Conservation (phyloP, 2,329 filamentous ascomycete species). For the Sarocladium brachiariae region DNA sequence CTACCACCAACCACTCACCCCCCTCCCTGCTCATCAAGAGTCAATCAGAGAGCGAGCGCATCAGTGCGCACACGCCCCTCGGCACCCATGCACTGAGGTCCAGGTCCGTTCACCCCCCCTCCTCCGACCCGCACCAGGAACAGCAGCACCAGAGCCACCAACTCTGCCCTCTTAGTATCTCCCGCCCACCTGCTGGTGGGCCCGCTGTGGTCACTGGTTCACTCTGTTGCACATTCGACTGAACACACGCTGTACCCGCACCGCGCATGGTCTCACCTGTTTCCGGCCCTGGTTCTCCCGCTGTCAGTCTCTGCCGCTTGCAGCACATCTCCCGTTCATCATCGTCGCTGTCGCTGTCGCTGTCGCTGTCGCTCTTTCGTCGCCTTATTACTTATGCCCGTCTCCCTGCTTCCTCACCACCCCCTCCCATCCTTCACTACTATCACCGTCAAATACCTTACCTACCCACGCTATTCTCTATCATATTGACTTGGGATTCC, state of each 20-base stretch:
- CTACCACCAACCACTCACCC: not conserved
- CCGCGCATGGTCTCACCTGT: conserved; percentile 8
- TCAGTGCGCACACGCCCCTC: conserved; percentile 9
- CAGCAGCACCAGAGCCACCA: no score
- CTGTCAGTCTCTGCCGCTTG: conserved; percentile 9
- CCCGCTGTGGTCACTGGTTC: conserved; percentile 8
- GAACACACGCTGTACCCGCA: conserved; percentile 1
- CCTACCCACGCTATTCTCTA: not conserved
- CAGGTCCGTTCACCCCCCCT: no score
- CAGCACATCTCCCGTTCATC: conserved; percentile 6
- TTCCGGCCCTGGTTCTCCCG: conserved; percentile 6
- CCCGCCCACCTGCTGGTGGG: not conserved
- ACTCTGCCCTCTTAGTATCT: not conserved
- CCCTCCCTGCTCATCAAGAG: not conserved
- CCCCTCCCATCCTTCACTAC: not conserved
- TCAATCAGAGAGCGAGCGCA: conserved; percentile 1
- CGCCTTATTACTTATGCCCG: conserved; percentile 10
- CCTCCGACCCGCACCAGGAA: no score
- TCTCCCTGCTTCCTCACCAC: conserved; percentile 1
- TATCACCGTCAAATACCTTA: conserved; percentile 1
- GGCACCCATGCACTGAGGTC: not conserved
- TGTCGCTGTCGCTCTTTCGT: no score
- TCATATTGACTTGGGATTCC: not conserved
- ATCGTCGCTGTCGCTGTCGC: not conserved
- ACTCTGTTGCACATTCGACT: not conserved